Evolutionary conservation across 352 stramenopile species (phyloP), one percentile per base, ranked within the genome.

Genomic region (Globisporangium cystogenes): DNA sequence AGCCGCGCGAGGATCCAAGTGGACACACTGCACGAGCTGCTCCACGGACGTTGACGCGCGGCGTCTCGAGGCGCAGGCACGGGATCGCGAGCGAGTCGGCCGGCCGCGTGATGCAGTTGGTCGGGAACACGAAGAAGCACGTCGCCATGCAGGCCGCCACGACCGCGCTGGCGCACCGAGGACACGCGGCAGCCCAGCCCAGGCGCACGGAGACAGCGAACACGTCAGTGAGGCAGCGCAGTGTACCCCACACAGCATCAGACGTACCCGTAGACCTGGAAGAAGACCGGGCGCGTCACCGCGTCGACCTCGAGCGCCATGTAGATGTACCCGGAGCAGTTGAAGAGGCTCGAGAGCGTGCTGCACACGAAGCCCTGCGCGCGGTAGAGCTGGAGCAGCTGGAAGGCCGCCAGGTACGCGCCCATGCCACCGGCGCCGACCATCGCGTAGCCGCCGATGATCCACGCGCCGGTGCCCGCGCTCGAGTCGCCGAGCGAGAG

Each of bases 261-360:
- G 10, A 41, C 60, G 42, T 76, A 93, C 82, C 76, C 70, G 51
- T 90, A 90, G 3, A 54, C 41, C 4, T 55, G 58, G 37, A 93
- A 93, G 59, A 93, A 90, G 1, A 42, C 45, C 15, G 42, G 29
- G 1, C 78, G 74, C 8, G 68, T 72, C 39, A 89, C 58, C 8
- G 64, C 66, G 21, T 74, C 60, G n/a, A 83, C 36, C 55, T 86
- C 68, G 31, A 93, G 68, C 18, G 87, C 53, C 82, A 93, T 90
- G 57, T 90, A 93, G n/a, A 93, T 57, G 50, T 91, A 93, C 2
- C 82, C 80, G 4, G 80, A 93, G 24, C 80, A 89, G 46, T 93
- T 93, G 55, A 93, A 93, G 40, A 93, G 59, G 40, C 82, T 93
- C 18, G 82, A 90, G 18, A 90, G 59, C n/a, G 72, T 82, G 39